Evolutionary conservation across 345 rosid genomes (phyloP).

Genomic region (Zanthoxylum bungeanum): DNA sequence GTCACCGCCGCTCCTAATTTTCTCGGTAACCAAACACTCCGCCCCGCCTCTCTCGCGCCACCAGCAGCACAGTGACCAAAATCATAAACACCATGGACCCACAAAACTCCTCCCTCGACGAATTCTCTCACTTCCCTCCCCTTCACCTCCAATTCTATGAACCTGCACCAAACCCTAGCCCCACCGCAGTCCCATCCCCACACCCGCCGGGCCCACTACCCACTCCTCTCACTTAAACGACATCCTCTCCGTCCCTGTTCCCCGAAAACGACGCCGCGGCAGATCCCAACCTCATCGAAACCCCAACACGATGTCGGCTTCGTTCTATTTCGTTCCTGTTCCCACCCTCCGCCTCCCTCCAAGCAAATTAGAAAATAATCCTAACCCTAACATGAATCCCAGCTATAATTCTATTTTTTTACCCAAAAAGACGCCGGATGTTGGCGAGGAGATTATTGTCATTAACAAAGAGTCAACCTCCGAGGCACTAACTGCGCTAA

Average conservation of each 20-base stretch:
- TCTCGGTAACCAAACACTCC: constrained; percentile 18
- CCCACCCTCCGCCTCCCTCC: constrained; percentile 7
- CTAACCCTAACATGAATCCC: constrained; percentile 13
- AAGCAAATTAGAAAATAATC: constrained; percentile 2
- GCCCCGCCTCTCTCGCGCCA: background rate
- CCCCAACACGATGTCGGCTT: constrained; percentile 37
- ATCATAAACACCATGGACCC: constrained; percentile 34
- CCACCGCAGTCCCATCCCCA: constrained; percentile 24
- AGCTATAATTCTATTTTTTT: constrained; percentile 26
- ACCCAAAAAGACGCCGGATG: constrained; percentile 21
- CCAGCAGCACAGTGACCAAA: background rate
- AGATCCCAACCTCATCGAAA: constrained; percentile 58
- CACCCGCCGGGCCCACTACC: constrained; percentile 20
- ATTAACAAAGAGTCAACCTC: constrained; percentile 86
- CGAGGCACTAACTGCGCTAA: constrained; percentile 82
- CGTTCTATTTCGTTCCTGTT: constrained; percentile 35
- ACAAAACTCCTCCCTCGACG: constrained; percentile 31
- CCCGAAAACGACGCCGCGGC: constrained; percentile 79
- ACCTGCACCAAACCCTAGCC: constrained; percentile 37
- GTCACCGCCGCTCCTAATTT: background rate
- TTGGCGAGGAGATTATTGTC: constrained; percentile 84
- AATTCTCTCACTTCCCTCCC: constrained; percentile 34
- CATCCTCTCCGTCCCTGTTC: constrained; percentile 54
- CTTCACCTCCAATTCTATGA: constrained; percentile 38
- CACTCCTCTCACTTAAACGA: constrained; percentile 25